Base-by-base conservation (phyloP, 2,329 filamentous ascomycete species). In the Apiospora arundinis region DNA sequence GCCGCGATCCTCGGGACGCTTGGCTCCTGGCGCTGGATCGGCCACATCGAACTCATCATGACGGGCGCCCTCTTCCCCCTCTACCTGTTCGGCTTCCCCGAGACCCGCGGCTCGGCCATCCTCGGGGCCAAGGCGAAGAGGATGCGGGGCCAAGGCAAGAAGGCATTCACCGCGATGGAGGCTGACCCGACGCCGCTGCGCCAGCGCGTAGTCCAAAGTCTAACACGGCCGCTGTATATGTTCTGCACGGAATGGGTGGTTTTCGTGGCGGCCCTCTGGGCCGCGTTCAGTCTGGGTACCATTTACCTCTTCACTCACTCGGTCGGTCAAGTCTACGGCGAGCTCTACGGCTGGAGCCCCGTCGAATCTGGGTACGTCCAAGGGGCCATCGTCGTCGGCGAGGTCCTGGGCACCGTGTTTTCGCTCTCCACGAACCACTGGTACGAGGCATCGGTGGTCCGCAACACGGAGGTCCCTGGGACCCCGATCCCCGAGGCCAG, bases 231-330 rank as follows among this genome's bases (percentile, higher is more conserved):
- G 1, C 23, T 70, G 32, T 67, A 67, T 21, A 70, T 70, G 69
- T 52, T 70, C 4, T 25, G 42, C 74, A 88, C 85, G 1, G 86
- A 88, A 77, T 82, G 82, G 3, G 85, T 88, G 0, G 82, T 88
- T 2, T 80, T 86, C 56, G 81, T 81, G 66, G 82, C 83, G 66
- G 85, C 85, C 1, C 71, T 87, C 23, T 87, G 85, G 84, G 85
- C 76, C 2, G 75, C 76, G 12, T 77, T 78, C 68, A 72, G 73
- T n/a, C 52, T 76, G 7, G 76, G 76, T 5, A 74, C 73, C 4
- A 74, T 78, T 28, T 77, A 76, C 67, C 73, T 78, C 12, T 78
- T 75, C 46, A 77, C 76, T 1, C 74, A 78, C 52, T 77, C 75
- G 8, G 73, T 78, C 21, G 72, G 71, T 14, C 70, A 74, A 37